Evolutionary conservation across 805 yeast genomes (phyloP).

Genomic region (Pichia gijzeniarum): DNA sequence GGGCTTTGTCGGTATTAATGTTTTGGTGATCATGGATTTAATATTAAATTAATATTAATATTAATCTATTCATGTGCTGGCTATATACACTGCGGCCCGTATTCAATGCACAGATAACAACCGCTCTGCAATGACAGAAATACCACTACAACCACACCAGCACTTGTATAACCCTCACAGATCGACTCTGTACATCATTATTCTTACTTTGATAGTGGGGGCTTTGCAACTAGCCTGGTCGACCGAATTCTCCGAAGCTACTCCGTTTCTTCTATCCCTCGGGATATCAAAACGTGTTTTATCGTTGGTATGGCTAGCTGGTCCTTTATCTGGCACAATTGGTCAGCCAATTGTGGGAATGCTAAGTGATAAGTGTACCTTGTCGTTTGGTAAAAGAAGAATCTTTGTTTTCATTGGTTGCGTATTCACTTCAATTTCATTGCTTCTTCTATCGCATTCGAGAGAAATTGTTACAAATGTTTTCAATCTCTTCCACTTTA

Average conservation of each 20-base stretch:
- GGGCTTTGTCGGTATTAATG: too few relatives aligned
- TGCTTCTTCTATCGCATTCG: slow-evolving; percentile 42
- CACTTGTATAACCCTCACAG: slow-evolving; percentile 37
- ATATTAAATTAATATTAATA: too few relatives aligned
- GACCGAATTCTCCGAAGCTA: slow-evolving; percentile 58
- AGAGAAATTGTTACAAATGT: slow-evolving; percentile 33
- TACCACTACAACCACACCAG: slow-evolving; percentile 1
- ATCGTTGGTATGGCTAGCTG: slow-evolving; percentile 61
- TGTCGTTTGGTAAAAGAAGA: slow-evolving; percentile 44
- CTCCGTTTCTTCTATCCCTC: slow-evolving; percentile 53
- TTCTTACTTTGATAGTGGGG: slow-evolving; percentile 44
- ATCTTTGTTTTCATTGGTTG: slow-evolving; percentile 56
- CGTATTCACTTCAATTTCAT: slow-evolving; percentile 38
- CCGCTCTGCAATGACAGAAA: neutral
- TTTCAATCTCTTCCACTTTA: slow-evolving; percentile 16
- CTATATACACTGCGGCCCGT: too few relatives aligned
- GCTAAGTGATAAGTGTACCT: slow-evolving; percentile 44
- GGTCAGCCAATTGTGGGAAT: slow-evolving; percentile 63
- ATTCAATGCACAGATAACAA: neutral
- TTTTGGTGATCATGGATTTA: too few relatives aligned
- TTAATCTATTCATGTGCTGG: too few relatives aligned
- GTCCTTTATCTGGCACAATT: slow-evolving; percentile 56
- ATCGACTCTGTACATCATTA: slow-evolving; percentile 37
- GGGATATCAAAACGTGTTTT: slow-evolving; percentile 51
- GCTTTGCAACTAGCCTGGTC: slow-evolving; percentile 63